Percentiles rank a stretch among this genome's conserved stretches.
phyloP scores from a whole-genome alignment of 345 rosid genomes.

The Turritis glabra region DNA sequence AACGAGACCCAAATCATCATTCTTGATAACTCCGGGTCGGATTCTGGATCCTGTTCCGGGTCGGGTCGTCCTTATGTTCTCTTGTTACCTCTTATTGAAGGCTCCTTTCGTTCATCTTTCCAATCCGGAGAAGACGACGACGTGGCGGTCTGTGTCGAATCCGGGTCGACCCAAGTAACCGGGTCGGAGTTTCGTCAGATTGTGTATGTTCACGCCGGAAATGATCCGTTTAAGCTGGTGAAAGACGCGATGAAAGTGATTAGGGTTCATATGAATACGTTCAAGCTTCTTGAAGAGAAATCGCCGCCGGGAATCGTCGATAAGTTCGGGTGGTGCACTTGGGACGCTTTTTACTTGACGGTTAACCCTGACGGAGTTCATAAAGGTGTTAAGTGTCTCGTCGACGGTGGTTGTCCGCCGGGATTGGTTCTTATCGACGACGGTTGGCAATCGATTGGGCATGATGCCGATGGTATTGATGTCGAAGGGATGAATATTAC shows the following conservation, averaged over 20 bases:
- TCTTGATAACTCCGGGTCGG: constrained; percentile 52
- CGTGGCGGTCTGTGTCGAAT: constrained; percentile 76
- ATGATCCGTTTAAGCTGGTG: constrained; percentile 67
- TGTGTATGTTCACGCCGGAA: constrained; percentile 65
- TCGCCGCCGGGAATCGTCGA: constrained; percentile 82
- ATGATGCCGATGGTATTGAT: constrained; percentile 65
- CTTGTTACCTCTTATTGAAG: constrained; percentile 74
- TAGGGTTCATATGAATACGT: constrained; percentile 65
- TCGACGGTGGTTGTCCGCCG: constrained; percentile 92
- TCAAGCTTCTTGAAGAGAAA: constrained; percentile 76
- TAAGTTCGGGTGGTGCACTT: constrained; percentile 98
- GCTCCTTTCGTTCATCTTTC: constrained; percentile 70
- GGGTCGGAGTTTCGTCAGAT: constrained; percentile 47
- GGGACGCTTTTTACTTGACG: constrained; percentile 95
- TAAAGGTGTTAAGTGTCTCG: constrained; percentile 75
- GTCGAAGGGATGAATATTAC: constrained; percentile 74
- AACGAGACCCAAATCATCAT: constrained; percentile 79
- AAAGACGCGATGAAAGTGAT: constrained; percentile 74
- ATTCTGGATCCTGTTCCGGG: constrained; percentile 50
- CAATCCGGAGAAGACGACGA: constrained; percentile 66
- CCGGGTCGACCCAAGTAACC: constrained; percentile 72
- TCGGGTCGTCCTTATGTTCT: constrained; percentile 71
- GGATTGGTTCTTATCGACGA: constrained; percentile 92
- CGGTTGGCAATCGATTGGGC: constrained; percentile 94
- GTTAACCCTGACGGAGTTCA: constrained; percentile 80